These are phyloP conservation scores for Penicillium maclennaniae DNA, from an alignment of 495 filamentous ascomycete species.

Conservation along the genomic window DNA sequence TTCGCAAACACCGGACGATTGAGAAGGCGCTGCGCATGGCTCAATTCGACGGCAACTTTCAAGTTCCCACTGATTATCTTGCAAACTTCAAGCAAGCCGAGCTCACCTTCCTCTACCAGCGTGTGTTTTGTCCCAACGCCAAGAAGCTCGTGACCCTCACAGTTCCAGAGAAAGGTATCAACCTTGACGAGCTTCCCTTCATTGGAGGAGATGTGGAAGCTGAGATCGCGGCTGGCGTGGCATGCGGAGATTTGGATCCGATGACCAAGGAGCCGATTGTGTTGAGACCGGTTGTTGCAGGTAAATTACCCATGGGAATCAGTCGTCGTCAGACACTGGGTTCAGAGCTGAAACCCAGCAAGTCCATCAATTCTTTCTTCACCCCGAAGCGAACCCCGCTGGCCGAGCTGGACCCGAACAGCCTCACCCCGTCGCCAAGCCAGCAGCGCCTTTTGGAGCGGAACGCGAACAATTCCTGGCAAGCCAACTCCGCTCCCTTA, in stretches of 20 bases:
- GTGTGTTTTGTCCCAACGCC: slow-evolving; percentile 80
- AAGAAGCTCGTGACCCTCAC: slow-evolving; percentile 70
- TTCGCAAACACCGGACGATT: slow-evolving; percentile 83
- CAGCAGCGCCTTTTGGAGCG: slow-evolving; percentile 58
- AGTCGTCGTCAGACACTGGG: slow-evolving; percentile 41
- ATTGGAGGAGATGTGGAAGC: slow-evolving; percentile 71
- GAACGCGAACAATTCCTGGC: slow-evolving; percentile 54
- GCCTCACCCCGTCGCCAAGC: slow-evolving; percentile 66
- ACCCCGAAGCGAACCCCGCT: slow-evolving; percentile 71
- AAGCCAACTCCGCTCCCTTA: slow-evolving; percentile 38
- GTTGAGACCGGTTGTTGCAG: slow-evolving; percentile 28
- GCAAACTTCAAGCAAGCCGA: slow-evolving; percentile 79
- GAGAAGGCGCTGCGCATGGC: slow-evolving; percentile 78
- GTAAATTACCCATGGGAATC: slow-evolving; percentile 27
- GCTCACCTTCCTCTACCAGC: slow-evolving; percentile 86
- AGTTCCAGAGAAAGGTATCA: slow-evolving; percentile 53
- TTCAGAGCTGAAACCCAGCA: slow-evolving; percentile 56
- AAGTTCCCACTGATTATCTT: slow-evolving; percentile 73
- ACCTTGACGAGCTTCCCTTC: slow-evolving; percentile 65
- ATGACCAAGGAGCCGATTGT: slow-evolving; percentile 73
- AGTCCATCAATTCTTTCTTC: slow-evolving; percentile 75
- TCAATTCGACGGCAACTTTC: slow-evolving; percentile 80
- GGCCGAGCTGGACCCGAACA: slow-evolving; percentile 83
- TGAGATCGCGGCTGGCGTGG: slow-evolving; percentile 68
- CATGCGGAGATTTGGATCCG: slow-evolving; percentile 81